Evolutionary conservation across 108 stramenopile species (phyloP).

Genomic region (Nitzschia inconspicua): DNA sequence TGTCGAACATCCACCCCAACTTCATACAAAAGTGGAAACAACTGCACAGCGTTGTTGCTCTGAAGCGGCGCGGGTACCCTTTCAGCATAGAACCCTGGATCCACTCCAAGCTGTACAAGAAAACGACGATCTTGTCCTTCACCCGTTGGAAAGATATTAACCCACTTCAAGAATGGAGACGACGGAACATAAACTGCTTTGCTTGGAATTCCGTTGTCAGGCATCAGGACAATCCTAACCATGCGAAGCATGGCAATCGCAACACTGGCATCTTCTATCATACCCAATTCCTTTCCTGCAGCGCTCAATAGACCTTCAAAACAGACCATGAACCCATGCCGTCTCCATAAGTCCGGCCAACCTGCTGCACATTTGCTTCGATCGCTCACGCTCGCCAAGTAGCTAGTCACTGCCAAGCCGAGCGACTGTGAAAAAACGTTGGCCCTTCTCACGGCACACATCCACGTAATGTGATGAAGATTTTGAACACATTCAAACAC

Average conservation of each 20-base stretch:
- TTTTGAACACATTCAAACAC: conserved; percentile 62
- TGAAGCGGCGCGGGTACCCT: conserved; percentile 65
- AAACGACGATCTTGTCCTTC: conserved; percentile 28
- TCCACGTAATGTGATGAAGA: conserved; percentile 78
- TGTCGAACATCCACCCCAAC: conserved; percentile 92
- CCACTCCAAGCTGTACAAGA: conserved; percentile 62
- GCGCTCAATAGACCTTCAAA: conserved; percentile 87
- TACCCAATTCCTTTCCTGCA: conserved; percentile 86
- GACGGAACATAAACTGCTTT: conserved; percentile 41
- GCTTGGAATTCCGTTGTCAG: conserved; percentile 32
- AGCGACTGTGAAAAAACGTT: conserved; percentile 83
- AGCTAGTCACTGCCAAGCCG: conserved; percentile 73
- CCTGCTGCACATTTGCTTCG: conserved; percentile 24
- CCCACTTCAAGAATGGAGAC: conserved; percentile 70
- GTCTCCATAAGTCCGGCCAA: conserved; percentile 72
- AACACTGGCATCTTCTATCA: conserved; percentile 87
- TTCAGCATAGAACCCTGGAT: conserved; percentile 53
- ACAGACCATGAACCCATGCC: conserved; percentile 80
- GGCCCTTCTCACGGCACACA: conserved; percentile 71
- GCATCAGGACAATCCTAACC: conserved; percentile 58
- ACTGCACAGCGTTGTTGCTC: conserved; percentile 55
- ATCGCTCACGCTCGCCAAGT: conserved; percentile 69
- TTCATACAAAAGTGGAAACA: conserved; percentile 81
- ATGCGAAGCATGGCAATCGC: conserved; percentile 81
- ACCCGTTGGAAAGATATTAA: conserved; percentile 32